Evolutionary conservation across 2,329 filamentous ascomycete species (phyloP), one percentile per base, ranked within the genome.

Genomic region (Volutella citrinella): DNA sequence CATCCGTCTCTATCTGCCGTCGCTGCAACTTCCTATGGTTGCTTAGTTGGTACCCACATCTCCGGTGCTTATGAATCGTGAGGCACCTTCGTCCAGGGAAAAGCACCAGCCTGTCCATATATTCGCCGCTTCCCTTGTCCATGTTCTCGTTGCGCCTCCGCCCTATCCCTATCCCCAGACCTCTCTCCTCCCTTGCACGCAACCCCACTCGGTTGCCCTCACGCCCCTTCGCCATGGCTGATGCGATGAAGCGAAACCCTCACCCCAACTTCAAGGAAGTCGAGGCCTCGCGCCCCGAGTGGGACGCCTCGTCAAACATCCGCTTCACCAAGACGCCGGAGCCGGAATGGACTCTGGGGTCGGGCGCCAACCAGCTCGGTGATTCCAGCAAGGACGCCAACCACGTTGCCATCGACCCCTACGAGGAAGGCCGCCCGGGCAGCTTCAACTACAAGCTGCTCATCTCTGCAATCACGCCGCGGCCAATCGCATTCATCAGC

Each of bases 391-490:
- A 37, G 21, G 38, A 27, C 34, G 39, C 46, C 34, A 76, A 78
- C 39, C 87, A 95, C 64, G 63, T 91, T 45, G 68, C 81, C 54
- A 95, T 96, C 51, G 83, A 95, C 60, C 90, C 90, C 0, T 80
- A 90, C 58, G 82, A 74, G 36, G 67, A 79, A 18, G 85, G 81
- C 19, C 76, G 90, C 1, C 73, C 80, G 0, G 64, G 78, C 0
- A 65, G 69, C 2, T 80, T 76, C 65, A 96, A 96, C 72, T 96
- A 97, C 76, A 95, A 95, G 65, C 76, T 96, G 11, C 70, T 96
- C 42, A 95, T 96, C 61, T 86, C 80, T 13, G 80, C 79, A 44
- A 78, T 96, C 47, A 75, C 89, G 12, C 91, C 91, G 2, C 78
- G 91, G 10, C 91, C 91, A 10, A 83, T 96, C 55, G 78, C 75